phyloP scores from a whole-genome alignment of 352 stramenopile genomes.

The Globisporangium radiosum region DNA sequence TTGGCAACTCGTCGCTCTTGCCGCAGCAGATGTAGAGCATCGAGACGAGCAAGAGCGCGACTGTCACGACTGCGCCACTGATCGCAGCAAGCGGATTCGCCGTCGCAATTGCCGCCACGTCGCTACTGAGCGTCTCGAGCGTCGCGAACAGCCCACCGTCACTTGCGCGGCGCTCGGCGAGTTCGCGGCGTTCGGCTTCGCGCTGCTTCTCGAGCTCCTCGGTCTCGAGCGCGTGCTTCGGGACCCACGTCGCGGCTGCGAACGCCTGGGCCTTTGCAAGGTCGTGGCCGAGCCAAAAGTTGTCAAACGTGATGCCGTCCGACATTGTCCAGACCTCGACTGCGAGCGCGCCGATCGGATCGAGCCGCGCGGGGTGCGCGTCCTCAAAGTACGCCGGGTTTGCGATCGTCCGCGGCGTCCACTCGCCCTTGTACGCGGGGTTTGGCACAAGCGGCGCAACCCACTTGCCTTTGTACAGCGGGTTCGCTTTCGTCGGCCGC shows the following conservation, averaged over 20 bases:
- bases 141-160: conserved; percentile 42
- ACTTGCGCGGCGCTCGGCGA: conserved; percentile 34
- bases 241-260: conserved; percentile 60
- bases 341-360: conserved; percentile 83
- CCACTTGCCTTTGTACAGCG: conserved; percentile 92
- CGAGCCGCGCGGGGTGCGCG: conserved; percentile 65
- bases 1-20: conserved; percentile 28
- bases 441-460: conserved; percentile 87
- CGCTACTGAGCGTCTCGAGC: conserved; percentile 25
- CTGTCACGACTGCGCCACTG: conserved; percentile 22
- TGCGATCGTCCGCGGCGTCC: conserved; percentile 83
- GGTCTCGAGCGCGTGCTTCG: conserved; percentile 67
- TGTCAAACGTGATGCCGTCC: conserved; percentile 88
- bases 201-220: conserved; percentile 45
- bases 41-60: conserved; percentile 32
- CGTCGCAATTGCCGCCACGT: conserved; percentile 46
- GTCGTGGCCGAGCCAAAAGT: conserved; percentile 89
- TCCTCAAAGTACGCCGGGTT: conserved; percentile 90
- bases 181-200: conserved; percentile 29
- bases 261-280: conserved; percentile 72
- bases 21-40: conserved; percentile 60
- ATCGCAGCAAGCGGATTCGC: conserved; percentile 54
- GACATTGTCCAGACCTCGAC: conserved; percentile 92
- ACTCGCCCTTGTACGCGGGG: conserved; percentile 89
- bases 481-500: conserved; percentile 84